Evolutionary conservation across 257 asterid species (phyloP).

Genomic region (Cruciata laevipes): DNA sequence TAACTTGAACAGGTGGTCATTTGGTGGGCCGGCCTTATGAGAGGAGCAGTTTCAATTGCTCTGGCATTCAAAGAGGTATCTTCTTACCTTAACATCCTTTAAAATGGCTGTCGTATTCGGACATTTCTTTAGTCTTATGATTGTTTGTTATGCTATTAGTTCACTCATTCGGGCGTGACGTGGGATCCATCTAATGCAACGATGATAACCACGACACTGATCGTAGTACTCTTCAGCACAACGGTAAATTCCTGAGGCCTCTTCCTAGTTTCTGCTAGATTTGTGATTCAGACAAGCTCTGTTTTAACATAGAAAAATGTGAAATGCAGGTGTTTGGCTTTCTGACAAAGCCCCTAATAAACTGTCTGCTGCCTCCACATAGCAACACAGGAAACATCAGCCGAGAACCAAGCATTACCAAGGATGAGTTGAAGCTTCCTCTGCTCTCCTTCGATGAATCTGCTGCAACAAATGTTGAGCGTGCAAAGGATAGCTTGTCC

Average conservation of each 20-base stretch:
- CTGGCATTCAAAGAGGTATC: conserved; percentile 89
- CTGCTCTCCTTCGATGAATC: conserved; percentile 81
- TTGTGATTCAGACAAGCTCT: not conserved
- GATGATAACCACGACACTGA: conserved; percentile 57
- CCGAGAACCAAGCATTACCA: conserved; percentile 52
- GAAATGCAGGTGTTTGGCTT: conserved; percentile 69
- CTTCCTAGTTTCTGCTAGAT: not conserved
- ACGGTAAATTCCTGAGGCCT: conserved; percentile 36
- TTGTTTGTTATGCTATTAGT: conserved; percentile 27
- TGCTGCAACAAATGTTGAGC: conserved; percentile 47
- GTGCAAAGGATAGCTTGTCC: conserved; percentile 64
- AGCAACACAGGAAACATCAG: conserved; percentile 25
- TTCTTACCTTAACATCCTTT: not conserved
- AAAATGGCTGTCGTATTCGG: too few species aligned
- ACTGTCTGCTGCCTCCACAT: conserved; percentile 49
- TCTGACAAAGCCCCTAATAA: conserved; percentile 70
- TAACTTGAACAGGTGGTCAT: conserved; percentile 44
- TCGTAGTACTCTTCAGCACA: conserved; percentile 76
- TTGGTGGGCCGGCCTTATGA: conserved; percentile 99
- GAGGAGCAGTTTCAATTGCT: conserved; percentile 98
- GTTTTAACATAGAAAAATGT: not conserved
- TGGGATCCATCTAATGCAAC: conserved; percentile 57
- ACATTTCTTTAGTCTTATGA: not conserved
- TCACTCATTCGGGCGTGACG: conserved; percentile 68
- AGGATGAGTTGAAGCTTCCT: conserved; percentile 72